Conservation (phyloP, 805 yeast genomes). For the Metschnikowia proteae region DNA sequence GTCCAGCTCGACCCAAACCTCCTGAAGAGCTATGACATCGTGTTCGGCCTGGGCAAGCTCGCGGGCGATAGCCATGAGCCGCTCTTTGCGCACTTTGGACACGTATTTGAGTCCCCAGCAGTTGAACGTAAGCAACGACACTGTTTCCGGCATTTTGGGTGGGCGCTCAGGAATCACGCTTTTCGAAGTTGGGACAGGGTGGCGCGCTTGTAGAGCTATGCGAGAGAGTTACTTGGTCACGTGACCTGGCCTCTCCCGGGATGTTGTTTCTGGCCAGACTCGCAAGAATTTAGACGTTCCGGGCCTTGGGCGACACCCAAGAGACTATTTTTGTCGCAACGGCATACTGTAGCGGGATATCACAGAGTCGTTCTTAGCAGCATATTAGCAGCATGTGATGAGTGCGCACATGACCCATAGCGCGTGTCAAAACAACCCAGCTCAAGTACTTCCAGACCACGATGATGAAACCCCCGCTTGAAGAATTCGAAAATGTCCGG, state of each 20-base stretch:
- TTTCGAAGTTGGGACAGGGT: too few relatives aligned
- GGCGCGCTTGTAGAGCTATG: too few relatives aligned
- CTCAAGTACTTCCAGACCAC: neutral
- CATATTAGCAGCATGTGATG: neutral
- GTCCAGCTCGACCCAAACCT: slow-evolving; percentile 85
- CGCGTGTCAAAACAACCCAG: slow-evolving; percentile 1
- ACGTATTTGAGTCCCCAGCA: slow-evolving; percentile 90
- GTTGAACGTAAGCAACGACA: slow-evolving; percentile 61
- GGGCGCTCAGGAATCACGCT: neutral
- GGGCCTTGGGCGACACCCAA: too few relatives aligned
- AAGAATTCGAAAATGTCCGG: slow-evolving; percentile 36
- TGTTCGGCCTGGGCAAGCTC: slow-evolving; percentile 51
- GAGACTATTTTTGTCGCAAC: too few relatives aligned
- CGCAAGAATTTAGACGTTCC: too few relatives aligned
- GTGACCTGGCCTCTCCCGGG: too few relatives aligned
- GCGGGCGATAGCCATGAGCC: slow-evolving; percentile 74
- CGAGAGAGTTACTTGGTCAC: too few relatives aligned
- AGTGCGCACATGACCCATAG: neutral
- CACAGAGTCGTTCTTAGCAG: too few relatives aligned
- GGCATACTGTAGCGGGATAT: too few relatives aligned
- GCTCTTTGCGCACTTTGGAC: slow-evolving; percentile 60
- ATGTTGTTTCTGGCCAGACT: too few relatives aligned
- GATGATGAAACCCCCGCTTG: slow-evolving; percentile 17
- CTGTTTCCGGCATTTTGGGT: neutral
- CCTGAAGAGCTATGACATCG: slow-evolving; percentile 92